Base-by-base conservation (phyloP, 23 red algal genomes). In the Gracilaria caudata region DNA sequence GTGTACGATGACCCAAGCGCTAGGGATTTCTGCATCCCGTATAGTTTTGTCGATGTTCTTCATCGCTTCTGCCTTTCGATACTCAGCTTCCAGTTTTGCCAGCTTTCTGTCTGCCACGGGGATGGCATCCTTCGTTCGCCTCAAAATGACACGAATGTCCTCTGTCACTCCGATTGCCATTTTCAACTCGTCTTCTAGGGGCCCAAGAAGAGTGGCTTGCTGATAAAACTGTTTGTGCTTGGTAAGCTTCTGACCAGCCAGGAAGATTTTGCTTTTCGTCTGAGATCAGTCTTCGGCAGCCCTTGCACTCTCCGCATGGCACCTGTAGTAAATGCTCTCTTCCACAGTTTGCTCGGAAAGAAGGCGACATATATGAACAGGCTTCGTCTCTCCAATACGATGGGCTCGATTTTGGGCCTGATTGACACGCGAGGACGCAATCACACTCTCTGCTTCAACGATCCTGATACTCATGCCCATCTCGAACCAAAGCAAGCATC, bases 181-280 rank as follows among this genome's bases (percentile, higher is more conserved):
- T 65, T 81, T 80, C 77, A 97, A 86, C 74, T 92, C 86, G 7
- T 33, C 40, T 43, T 93, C 65, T 49, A 90, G 71, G 9, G 89
- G 86, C 16, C 37, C 54, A 16, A 98, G 92, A 41, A 86, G 54
- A n/a, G 96, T 98, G 21, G 92, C 92, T 64, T 98, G 70, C 73
- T 78, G 68, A 54, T 94, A 98, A 82, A 98, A 91, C 19, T 80
- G 37, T 45, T 95, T 93, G 39, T 90, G 76, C 21, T 92, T 82
- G 14, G 73, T 73, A 4, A 44, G 73, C 46, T 95, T 98, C 37
- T 84, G 89, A 49, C 51, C 47, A 8, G 89, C 63, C 33, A 98
- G 73, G 54, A 95, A 95, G 32, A 84, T 57, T 68, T 98, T 98
- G 25, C 85, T 94, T 54, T 95, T 95, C 12, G 79, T 82, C 78